A percentile compares a stretch with the other conserved stretches of the same genome.
phyloP scores from a whole-genome alignment of 2,329 filamentous ascomycete species.

The Blumeriella jaapii region DNA sequence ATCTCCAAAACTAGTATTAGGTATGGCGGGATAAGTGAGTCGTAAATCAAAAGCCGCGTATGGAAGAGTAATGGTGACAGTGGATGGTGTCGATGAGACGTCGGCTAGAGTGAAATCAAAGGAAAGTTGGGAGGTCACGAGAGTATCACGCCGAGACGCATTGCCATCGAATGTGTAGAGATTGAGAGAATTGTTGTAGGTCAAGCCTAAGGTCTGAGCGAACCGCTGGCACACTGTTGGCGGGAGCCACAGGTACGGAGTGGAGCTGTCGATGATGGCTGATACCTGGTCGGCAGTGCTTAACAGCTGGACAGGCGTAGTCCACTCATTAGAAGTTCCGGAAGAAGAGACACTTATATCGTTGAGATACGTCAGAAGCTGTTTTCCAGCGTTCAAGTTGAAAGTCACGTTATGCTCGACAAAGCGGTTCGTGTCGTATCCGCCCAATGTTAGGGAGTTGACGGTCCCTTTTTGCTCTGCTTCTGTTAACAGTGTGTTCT shows the following conservation, averaged over 20 bases:
- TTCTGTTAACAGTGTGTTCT: background rate
- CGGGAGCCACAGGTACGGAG: slow-evolving; percentile 54
- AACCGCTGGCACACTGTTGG: slow-evolving; percentile 50
- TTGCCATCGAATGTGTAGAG: slow-evolving; percentile 53
- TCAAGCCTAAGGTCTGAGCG: slow-evolving; percentile 50
- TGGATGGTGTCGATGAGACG: slow-evolving; percentile 31
- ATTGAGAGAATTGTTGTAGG: slow-evolving; percentile 50
- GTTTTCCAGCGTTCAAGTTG: slow-evolving; percentile 39
- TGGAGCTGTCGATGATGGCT: slow-evolving; percentile 46
- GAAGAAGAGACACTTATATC: slow-evolving; percentile 18
- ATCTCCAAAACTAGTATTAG: slow-evolving; percentile 36
- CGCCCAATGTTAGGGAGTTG: slow-evolving; percentile 55
- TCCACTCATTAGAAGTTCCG: slow-evolving; percentile 40
- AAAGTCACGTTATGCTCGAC: slow-evolving; percentile 50
- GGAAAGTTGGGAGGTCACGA: slow-evolving; percentile 33
- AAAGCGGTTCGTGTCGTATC: slow-evolving; percentile 55
- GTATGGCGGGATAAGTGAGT: slow-evolving; percentile 21
- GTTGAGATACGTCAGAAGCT: slow-evolving; percentile 27
- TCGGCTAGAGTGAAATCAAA: slow-evolving; percentile 48
- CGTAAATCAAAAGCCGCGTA: slow-evolving; percentile 27
- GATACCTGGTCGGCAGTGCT: slow-evolving; percentile 16
- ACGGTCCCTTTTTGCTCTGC: slow-evolving; percentile 34
- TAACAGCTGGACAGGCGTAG: slow-evolving; percentile 28
- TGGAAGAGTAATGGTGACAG: slow-evolving; percentile 28
- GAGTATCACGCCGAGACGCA: slow-evolving; percentile 38